Evolutionary conservation across 306 rosid species (phyloP).

Genomic region (Hippophae gyantsensis): DNA sequence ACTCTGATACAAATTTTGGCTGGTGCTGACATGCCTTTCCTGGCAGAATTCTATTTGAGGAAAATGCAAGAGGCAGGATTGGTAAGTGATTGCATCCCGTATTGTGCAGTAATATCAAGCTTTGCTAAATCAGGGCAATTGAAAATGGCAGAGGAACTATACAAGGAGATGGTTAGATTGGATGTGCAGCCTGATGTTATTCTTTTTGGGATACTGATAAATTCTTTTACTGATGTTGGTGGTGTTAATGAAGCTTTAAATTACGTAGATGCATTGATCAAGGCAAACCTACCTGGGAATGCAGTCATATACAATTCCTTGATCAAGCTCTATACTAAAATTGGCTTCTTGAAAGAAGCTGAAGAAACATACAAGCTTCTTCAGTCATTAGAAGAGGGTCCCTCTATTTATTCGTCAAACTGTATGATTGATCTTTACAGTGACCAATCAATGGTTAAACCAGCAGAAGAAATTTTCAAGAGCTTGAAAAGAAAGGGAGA

Average conservation of each 20-base stretch:
- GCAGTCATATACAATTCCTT: conserved; percentile 46
- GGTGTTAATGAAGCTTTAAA: conserved; percentile 46
- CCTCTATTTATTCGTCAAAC: conserved; percentile 59
- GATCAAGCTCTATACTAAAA: conserved; percentile 72
- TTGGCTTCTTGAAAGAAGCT: conserved; percentile 68
- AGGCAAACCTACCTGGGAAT: conserved; percentile 48
- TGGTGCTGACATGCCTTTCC: conserved; percentile 48
- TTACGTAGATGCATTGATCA: conserved; percentile 50
- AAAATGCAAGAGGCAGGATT: conserved; percentile 67
- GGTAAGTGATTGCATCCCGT: conserved; percentile 56
- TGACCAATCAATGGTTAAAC: conserved; percentile 49
- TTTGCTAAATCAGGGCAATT: conserved; percentile 49
- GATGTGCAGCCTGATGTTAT: conserved; percentile 53
- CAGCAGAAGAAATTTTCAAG: conserved; percentile 55
- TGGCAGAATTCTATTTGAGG: conserved; percentile 47
- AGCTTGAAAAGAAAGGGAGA: conserved; percentile 37
- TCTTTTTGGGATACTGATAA: conserved; percentile 60
- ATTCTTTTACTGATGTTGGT: conserved; percentile 65
- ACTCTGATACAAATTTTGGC: conserved; percentile 70
- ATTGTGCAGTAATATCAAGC: conserved; percentile 64
- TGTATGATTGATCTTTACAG: conserved; percentile 84
- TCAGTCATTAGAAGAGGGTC: conserved; percentile 40
- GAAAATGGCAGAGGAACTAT: conserved; percentile 48
- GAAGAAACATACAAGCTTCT: conserved; percentile 60
- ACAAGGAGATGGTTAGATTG: conserved; percentile 54